Evolutionary conservation across 495 filamentous ascomycete genomes (phyloP).

Genomic region (Thermothielavioides terrestris): DNA sequence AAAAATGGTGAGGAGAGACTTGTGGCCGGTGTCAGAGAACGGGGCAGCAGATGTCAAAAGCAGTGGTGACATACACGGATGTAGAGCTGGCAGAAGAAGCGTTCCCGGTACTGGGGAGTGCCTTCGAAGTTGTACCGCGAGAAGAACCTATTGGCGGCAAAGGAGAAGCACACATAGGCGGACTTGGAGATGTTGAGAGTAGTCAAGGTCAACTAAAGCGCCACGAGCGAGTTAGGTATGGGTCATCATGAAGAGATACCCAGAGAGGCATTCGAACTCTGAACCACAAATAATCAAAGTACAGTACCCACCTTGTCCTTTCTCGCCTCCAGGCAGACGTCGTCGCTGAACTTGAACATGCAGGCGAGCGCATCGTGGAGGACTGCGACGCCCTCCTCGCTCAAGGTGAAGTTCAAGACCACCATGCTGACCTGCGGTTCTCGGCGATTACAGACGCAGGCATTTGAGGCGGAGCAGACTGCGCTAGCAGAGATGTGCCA

Average conservation of each 20-base stretch:
- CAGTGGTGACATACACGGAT: conserved; percentile 28
- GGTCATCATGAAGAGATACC: no score
- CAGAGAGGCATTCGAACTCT: no score
- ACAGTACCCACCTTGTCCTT: conserved; percentile 51
- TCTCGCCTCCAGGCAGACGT: conserved; percentile 76
- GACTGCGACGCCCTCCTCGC: conserved; percentile 59
- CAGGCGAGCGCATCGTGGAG: conserved; percentile 82
- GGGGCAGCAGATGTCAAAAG: not conserved
- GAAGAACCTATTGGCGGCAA: conserved; percentile 72
- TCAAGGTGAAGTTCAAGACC: conserved; percentile 68
- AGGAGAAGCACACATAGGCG: conserved; percentile 74
- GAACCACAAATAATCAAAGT: no score
- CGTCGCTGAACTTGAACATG: conserved; percentile 86
- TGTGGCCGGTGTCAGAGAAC: conserved; percentile 16
- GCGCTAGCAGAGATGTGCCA: no score
- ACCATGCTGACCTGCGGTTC: conserved; percentile 11
- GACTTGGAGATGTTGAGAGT: conserved; percentile 89
- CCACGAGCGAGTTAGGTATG: not conserved
- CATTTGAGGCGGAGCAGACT: no score
- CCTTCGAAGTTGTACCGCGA: conserved; percentile 60
- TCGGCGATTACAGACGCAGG: no score
- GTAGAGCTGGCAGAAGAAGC: conserved; percentile 42
- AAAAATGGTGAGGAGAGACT: conserved; percentile 40
- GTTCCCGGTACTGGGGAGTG: conserved; percentile 35
- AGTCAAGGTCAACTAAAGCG: conserved; percentile 61